Evolutionary conservation across 106 monocot genomes (phyloP).

Genomic region (Narthecium ossifragum): DNA sequence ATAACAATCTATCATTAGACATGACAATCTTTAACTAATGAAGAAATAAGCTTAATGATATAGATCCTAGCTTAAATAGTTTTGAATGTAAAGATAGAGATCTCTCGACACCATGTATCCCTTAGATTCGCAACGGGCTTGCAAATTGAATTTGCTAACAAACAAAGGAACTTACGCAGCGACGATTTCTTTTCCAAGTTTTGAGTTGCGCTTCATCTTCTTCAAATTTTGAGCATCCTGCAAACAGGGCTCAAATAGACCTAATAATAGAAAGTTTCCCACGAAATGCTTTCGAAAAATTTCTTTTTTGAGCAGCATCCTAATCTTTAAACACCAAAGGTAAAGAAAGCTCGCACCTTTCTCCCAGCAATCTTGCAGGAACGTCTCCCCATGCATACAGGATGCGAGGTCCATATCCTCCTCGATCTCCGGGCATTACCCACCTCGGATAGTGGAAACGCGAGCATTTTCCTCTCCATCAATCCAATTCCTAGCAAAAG

Average conservation of each 20-base stretch:
- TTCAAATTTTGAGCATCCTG: slow-evolving; percentile 85
- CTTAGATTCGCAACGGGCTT: no score
- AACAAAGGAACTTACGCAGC: slow-evolving; percentile 46
- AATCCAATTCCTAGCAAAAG: slow-evolving; percentile 13
- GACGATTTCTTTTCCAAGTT: slow-evolving; percentile 78
- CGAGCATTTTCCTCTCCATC: slow-evolving; percentile 6
- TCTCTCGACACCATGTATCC: no score
- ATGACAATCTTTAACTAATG: neutral
- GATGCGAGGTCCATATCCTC: slow-evolving; percentile 41
- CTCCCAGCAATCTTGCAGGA: slow-evolving; percentile 82
- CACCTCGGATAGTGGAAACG: neutral
- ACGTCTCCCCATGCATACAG: slow-evolving; percentile 69
- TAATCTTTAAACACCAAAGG: neutral
- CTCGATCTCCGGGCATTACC: slow-evolving; percentile 16
- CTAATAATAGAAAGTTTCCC: neutral
- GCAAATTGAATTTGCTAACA: no score
- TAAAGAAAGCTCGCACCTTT: slow-evolving; percentile 33
- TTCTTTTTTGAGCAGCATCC: no score
- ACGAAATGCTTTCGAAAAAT: neutral
- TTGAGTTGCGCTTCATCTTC: slow-evolving; percentile 70
- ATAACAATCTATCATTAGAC: no score
- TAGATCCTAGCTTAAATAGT: neutral
- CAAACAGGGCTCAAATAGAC: neutral
- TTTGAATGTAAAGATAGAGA: neutral
- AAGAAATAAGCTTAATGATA: neutral